Evolutionary conservation across 352 stramenopile genomes (phyloP), one percentile per base, ranked within the genome.

Genomic region (Phytophthora pinifolia): DNA sequence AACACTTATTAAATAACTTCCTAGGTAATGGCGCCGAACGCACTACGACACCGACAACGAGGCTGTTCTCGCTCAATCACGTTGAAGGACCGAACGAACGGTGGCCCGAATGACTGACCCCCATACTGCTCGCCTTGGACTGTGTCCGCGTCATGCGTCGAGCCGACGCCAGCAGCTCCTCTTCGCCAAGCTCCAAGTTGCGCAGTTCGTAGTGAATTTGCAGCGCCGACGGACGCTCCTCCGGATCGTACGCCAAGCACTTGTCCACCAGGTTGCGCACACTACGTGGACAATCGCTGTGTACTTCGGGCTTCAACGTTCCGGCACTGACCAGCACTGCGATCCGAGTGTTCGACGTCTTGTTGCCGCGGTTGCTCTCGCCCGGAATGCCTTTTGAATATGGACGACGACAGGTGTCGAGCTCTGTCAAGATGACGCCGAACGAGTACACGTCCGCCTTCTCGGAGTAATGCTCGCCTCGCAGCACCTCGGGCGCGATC

Each of bases 361-460:
- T 58, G 43, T 73, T 65, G 17, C 39, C 61, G 25, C 48, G 55
- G 20, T 64, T 65, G 46, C 49, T 65, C 20, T 72, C 54, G 37
- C 57, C 51, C 22, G 63, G 46, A 27, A 67, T 58, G 9, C 59
- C 54, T 14, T 58, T 33, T 2, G 60, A 55, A 13, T 73, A 73
- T 2, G 65, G 65, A 13, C 60, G 59, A 9, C 54, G 46, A 46
- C 65, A 77, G 1, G 76, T 83, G 48, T 84, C 76, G 12, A 86
- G 17, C 46, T 86, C 76, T 0, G 69, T 71, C 12, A 86, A 52
- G 42, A 86, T 62, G 9, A 89, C 74, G 14, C 81, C 83, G 52
- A 88, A 82, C 10, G 74, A 85, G 62, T 88, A 93, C 15, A 93
- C 72, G 45, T 93, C 83, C 1, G 79, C 73, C 53, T 83, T 83